A percentile compares a stretch with the other conserved stretches of the same genome.
phyloP scores from a whole-genome alignment of 305 asterid genomes.

The Stenogyne calaminthoides region DNA sequence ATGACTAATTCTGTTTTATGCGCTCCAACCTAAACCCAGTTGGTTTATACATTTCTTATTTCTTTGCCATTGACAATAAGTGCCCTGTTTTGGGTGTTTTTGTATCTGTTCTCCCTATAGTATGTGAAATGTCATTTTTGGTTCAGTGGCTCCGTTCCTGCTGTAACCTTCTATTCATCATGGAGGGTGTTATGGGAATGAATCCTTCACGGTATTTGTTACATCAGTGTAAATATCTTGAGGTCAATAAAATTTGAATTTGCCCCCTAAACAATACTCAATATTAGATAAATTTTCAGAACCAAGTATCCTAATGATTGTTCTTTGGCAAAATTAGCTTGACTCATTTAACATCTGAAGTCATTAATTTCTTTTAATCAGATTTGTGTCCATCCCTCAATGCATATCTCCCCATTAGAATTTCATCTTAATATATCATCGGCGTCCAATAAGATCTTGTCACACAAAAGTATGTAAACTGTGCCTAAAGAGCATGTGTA shows the following conservation, averaged over 20 bases:
- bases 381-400: neutral
- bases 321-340: constrained; percentile 4
- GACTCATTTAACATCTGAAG: neutral
- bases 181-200: neutral
- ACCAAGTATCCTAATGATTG: neutral
- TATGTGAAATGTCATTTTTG: neutral
- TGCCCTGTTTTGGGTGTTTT: neutral
- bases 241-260: constrained; percentile 2
- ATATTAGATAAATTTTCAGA: neutral
- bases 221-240: neutral
- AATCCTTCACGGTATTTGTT: neutral
- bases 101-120: neutral
- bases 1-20: neutral
- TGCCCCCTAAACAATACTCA: neutral
- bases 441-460: neutral
- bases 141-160: neutral
- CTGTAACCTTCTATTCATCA: neutral
- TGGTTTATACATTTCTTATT: neutral
- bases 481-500: neutral
- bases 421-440: constrained; percentile 3
- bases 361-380: neutral
- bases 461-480: neutral
- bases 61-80: neutral
- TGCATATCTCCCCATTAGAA: constrained; percentile 10
- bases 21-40: neutral